Base-by-base conservation (phyloP, 371 early-diverging fungal species). In the Astathelohania contejeani region DNA sequence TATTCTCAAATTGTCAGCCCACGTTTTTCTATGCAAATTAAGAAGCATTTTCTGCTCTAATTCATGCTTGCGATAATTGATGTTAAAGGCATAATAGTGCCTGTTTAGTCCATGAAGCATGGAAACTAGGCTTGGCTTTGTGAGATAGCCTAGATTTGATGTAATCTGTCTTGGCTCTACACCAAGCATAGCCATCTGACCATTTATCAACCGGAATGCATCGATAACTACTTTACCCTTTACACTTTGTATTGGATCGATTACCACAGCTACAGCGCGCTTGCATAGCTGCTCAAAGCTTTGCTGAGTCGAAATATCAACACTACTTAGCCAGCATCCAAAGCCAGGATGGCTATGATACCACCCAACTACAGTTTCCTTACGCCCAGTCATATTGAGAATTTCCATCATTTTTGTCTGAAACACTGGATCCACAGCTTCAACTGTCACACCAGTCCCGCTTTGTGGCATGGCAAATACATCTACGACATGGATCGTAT, bases 391-490 rank as follows among this genome's bases (percentile, higher is more conserved):
- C 61, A 90, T 88, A 76, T 90, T 91, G 60, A 99, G 77, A 88
- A 93, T 90, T 50, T 95, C 95, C 84, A 93, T 79, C 96, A 99
- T 99, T 69, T 90, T 87, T n/a, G 91, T 90, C 72, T 96, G 97
- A 74, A 93, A 99, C 2, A 92, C 96, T 16, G 89, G 92, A 76
- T 96, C 97, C 2, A 99, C 95, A 18, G 97, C 91, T 75, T 99
- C 97, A 24, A 99, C 96, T 2, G 91, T 90, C 2, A 99, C 96
- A 20, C 93, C 90, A 1, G 97, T 96, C 56, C 96, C 99, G 58
- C 86, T 86, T 73, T 99, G 99, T 32, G 99, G 97, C 99, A 96
- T 99, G 14, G 99, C 95, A 81, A 96, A 99, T 35, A 99, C 99
- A 75, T 99, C 99, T 38, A 91, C 85, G 19, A 99, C 96, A 3